Percentiles rank a stretch among this genome's conserved stretches.
These are phyloP conservation scores for Tetradesmus obliquus DNA, from an alignment of 139 green algal species.

Conservation along the genomic window DNA sequence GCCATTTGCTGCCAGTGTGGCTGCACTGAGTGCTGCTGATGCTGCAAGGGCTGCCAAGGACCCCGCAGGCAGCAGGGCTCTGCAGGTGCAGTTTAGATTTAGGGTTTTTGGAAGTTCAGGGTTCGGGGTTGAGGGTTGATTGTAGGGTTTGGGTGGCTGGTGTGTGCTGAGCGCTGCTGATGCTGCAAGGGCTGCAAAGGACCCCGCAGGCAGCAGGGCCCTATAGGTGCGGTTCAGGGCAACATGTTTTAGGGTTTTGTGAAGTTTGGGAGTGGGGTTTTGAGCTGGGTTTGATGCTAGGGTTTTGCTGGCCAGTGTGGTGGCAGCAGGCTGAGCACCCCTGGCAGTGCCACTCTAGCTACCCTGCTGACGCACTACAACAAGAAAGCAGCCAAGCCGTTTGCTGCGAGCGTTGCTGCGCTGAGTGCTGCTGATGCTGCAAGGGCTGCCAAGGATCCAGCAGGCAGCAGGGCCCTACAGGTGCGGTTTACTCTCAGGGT, in stretches of 20 bases:
- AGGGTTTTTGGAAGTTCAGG: neutral
- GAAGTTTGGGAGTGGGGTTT: too few species aligned
- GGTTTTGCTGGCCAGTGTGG: too few species aligned
- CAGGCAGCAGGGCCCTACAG: conserved; percentile 77
- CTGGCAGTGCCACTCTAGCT: conserved; percentile 37
- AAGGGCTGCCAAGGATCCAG: conserved; percentile 60
- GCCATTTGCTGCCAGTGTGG: conserved; percentile 48
- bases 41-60: conserved; percentile 57
- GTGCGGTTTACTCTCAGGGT: neutral
- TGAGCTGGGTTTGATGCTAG: conserved; percentile 7
- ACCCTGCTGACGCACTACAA: conserved; percentile 1
- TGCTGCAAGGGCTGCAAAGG: conserved; percentile 49
- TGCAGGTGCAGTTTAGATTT: conserved; percentile 56
- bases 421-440: conserved; percentile 48
- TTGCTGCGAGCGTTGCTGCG: conserved; percentile 39
- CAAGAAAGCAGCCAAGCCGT: conserved; percentile 47
- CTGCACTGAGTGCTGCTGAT: conserved; percentile 43
- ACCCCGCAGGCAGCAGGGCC: conserved; percentile 73
- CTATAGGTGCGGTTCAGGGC: conserved; percentile 54
- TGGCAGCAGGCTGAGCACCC: conserved; percentile 27
- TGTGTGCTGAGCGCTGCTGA: conserved; percentile 43
- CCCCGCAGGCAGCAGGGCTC: conserved; percentile 69
- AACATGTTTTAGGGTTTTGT: neutral
- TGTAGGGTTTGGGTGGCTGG: too few species aligned
- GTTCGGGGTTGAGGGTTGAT: neutral